Base-by-base conservation (phyloP, 169 alveolate species). In the Plasmodium blacklocki region DNA sequence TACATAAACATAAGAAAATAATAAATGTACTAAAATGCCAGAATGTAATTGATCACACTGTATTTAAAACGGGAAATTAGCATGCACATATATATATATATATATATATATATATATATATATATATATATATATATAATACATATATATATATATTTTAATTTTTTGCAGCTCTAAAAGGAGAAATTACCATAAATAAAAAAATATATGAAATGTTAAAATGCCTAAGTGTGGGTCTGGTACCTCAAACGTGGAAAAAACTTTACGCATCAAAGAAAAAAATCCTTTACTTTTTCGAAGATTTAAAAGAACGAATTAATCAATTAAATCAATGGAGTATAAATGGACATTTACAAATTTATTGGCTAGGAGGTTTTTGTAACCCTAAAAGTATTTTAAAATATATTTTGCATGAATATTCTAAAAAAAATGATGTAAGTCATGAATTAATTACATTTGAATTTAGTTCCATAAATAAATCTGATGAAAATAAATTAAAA, bases 361-460 rank as follows among this genome's bases (percentile, higher is more conserved):
- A 86, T 52, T 86, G 92, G 92, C 62, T 86, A 5, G 92, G 92
- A 1, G 92, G 92, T 23, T 86, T 86, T 50, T 86, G 75, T 73
- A 86, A 72, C 68, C 92, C 92, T 11, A 64, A 56, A 47, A 86
- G 92, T 71, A 2, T 86, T 64, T 72, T 86, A 86, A 86, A 86
- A 67, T 86, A 73, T 60, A 56, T 86, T 70, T 72, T 86, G 62
- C 66, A 86, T 86, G 88, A 86, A 73, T 72, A 86, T 72, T 86
- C 92, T 15, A 86, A 62, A 72, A 86, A 86, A 23, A 86, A 86
- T 49, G 88, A 86, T n/a, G 63, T 72, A 52, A 86, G 71, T 54
- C 68, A 86, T 86, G 87, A 86, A 23, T 63, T 86, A 59, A 14
- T 86, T 18, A 86, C 92, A 39, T 86, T 86, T 39, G 88, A 86